Percentiles rank a stretch among this genome's conserved stretches.
Conservation (phyloP, 495 filamentous ascomycete species). For the Zalerion maritima region DNA sequence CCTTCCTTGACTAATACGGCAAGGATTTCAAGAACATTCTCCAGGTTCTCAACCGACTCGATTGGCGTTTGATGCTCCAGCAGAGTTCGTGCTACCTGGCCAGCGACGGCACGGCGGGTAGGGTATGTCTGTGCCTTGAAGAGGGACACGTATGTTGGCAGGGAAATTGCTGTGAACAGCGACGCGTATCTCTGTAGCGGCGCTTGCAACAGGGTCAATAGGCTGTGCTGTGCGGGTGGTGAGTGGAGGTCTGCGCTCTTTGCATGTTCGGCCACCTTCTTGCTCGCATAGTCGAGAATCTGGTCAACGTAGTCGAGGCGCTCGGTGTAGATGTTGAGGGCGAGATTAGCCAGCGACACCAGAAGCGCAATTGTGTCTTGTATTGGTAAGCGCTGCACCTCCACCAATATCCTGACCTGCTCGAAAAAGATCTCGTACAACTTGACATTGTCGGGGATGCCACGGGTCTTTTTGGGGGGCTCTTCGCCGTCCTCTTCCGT, state of each 20-base stretch:
- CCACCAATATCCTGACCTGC: constrained; percentile 85
- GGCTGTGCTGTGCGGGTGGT: constrained; percentile 67
- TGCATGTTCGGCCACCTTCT: constrained; percentile 76
- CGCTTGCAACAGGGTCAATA: constrained; percentile 73
- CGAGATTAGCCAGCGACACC: constrained; percentile 82
- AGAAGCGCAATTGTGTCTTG: constrained; percentile 88
- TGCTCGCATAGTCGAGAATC: constrained; percentile 73
- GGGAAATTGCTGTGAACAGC: constrained; percentile 79
- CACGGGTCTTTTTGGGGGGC: constrained; percentile 40
- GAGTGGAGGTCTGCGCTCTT: constrained; percentile 93
- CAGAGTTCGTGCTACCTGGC: constrained; percentile 65
- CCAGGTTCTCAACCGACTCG: constrained; percentile 59
- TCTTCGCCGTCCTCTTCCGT: constrained; percentile 25
- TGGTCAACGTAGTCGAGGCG: constrained; percentile 91
- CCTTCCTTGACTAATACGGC: constrained; percentile 90
- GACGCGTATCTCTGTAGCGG: constrained; percentile 83
- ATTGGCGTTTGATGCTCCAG: constrained; percentile 69
- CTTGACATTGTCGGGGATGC: constrained; percentile 69
- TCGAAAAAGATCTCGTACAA: constrained; percentile 97
- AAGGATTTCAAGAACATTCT: constrained; percentile 76
- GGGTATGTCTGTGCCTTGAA: constrained; percentile 86
- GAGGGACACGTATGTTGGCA: constrained; percentile 82
- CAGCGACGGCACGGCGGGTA: constrained; percentile 78
- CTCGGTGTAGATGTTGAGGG: constrained; percentile 88
- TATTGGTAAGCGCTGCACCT: constrained; percentile 77